Evolutionary conservation across 164 flowering plant species (phyloP).

Genomic region (Nymphaea colorata): DNA sequence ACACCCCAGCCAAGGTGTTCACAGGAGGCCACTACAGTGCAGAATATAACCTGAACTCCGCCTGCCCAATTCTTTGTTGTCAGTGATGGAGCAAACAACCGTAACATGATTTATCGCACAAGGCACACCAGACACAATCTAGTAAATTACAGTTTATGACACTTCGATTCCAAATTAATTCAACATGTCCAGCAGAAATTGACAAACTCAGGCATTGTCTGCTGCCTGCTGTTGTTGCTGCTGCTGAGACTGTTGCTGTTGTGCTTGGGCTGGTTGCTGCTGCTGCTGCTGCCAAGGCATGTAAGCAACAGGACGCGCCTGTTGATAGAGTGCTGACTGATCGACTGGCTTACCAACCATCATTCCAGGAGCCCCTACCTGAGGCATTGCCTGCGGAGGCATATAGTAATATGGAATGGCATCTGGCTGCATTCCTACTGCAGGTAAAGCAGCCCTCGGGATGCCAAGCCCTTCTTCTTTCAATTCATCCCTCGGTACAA

Average conservation of each 20-base stretch:
- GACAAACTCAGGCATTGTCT: slow-evolving; percentile 2
- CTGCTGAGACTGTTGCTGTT: slow-evolving; percentile 3
- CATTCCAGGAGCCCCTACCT: slow-evolving; percentile 4
- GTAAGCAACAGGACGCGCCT: slow-evolving; percentile 5
- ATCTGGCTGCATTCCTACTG: slow-evolving; percentile 7
- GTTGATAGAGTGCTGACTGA: slow-evolving; percentile 6
- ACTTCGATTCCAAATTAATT: too few relatives aligned
- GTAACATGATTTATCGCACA: too few relatives aligned
- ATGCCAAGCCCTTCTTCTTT: slow-evolving; percentile 16
- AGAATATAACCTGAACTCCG: too few relatives aligned
- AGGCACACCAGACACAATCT: too few relatives aligned
- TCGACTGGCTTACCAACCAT: slow-evolving; percentile 12
- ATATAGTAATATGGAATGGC: slow-evolving; percentile 10
- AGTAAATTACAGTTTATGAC: too few relatives aligned
- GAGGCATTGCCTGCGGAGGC: slow-evolving; percentile 1
- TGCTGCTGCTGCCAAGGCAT: slow-evolving; percentile 13
- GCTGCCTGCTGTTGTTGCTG: slow-evolving; percentile 6
- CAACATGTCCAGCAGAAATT: too few relatives aligned
- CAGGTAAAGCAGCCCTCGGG: slow-evolving; percentile 8
- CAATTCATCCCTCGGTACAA: slow-evolving; percentile 15
- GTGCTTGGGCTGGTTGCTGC: background rate
- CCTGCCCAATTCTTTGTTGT: too few relatives aligned
- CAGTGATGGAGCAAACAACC: too few relatives aligned
- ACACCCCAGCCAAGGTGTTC: too few relatives aligned
- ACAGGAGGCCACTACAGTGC: too few relatives aligned